Evolutionary conservation across 768 basidiomycete species (phyloP).

Genomic region (Rhodotorula kratochvilovae): DNA sequence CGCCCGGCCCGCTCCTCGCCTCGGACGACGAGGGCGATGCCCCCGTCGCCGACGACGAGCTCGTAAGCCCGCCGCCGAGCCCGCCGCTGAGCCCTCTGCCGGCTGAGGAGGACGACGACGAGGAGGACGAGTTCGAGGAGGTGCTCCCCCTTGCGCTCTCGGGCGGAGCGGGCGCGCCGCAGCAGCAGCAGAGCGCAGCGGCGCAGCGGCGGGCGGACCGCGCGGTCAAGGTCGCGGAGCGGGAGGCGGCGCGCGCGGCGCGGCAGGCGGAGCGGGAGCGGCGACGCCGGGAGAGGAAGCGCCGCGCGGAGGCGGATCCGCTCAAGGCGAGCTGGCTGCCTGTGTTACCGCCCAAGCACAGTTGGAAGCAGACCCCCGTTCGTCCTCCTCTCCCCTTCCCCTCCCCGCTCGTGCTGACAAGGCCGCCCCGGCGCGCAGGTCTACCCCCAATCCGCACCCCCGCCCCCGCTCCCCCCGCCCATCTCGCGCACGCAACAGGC

Average conservation of each 20-base stretch:
- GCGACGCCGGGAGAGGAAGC: constrained; percentile 9
- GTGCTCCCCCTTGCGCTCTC: constrained; percentile 7
- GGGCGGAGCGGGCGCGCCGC: neutral
- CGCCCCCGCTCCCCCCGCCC: constrained; percentile 28
- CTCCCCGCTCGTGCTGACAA: neutral
- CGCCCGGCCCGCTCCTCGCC: constrained; percentile 1
- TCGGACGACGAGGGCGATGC: constrained; percentile 13
- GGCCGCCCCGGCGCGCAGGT: constrained; percentile 7
- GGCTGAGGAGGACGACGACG: constrained; percentile 7
- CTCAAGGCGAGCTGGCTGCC: constrained; percentile 26
- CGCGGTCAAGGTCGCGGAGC: constrained; percentile 1
- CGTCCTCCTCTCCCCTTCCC: neutral
- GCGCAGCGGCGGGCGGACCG: neutral
- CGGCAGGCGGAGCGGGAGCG: neutral
- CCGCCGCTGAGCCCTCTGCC: neutral
- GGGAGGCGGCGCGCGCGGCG: neutral
- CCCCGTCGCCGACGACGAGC: neutral
- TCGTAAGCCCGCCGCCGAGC: constrained; percentile 17
- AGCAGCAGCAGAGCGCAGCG: neutral
- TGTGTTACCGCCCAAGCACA: constrained; percentile 26
- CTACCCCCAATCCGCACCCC: constrained; percentile 29
- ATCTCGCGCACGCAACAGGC: constrained; percentile 23
- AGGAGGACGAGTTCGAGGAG: constrained; percentile 30
- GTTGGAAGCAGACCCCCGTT: constrained; percentile 37
- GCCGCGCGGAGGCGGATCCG: constrained; percentile 3